These are phyloP conservation scores for Nothophoma quercina DNA, from an alignment of 2,329 filamentous ascomycete species.

Conservation along the genomic window DNA sequence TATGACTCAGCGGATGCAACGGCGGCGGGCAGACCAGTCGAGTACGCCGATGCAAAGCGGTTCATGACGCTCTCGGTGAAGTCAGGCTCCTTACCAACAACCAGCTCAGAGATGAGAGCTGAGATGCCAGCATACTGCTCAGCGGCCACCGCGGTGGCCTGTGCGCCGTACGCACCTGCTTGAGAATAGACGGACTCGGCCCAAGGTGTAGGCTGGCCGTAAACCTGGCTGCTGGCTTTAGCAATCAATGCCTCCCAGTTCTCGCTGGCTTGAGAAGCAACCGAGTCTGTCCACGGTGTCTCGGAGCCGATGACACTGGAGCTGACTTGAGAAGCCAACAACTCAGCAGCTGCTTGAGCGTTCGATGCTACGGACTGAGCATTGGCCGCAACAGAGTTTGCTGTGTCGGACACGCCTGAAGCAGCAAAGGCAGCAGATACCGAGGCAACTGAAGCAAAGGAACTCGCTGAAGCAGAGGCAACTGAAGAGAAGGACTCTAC, in stretches of 20 bases:
- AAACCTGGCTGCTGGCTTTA: conserved; percentile 73
- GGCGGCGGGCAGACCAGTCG: conserved; percentile 67
- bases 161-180: conserved; percentile 66
- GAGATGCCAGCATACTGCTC: conserved; percentile 75
- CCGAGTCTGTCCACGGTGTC: conserved; percentile 61
- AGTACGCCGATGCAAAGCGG: conserved; percentile 75
- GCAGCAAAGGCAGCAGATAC: conserved; percentile 60
- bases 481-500: conserved; percentile 46
- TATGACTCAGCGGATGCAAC: conserved; percentile 63
- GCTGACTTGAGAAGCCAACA: conserved; percentile 55
- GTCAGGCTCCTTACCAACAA: conserved; percentile 78
- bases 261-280: conserved; percentile 64
- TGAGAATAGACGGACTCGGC: conserved; percentile 57
- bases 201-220: conserved; percentile 68
- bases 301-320: conserved; percentile 57
- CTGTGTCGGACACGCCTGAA: conserved; percentile 44
- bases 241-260: conserved; percentile 71
- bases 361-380: conserved; percentile 54
- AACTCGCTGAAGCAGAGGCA: conserved; percentile 50
- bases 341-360: conserved; percentile 58
- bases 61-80: conserved; percentile 83
- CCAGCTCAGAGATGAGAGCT: conserved; percentile 76
- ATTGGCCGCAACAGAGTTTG: conserved; percentile 51
- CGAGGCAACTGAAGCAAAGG: conserved; percentile 53
- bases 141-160: conserved; percentile 67